Evolutionary conservation across 768 basidiomycete species (phyloP).

Genomic region (Dictyophora rubrovolvata): DNA sequence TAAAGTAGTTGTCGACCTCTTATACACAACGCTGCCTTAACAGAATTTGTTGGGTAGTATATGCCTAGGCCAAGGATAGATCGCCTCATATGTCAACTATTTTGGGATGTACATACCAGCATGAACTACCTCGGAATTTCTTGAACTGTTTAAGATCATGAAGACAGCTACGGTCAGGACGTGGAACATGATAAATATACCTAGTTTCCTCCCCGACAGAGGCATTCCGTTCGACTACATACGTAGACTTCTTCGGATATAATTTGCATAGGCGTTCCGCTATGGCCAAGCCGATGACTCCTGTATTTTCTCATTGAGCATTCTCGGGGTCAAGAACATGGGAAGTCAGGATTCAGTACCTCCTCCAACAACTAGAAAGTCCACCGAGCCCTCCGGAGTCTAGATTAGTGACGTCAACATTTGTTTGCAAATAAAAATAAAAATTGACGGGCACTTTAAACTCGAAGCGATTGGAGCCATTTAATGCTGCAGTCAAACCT

Average conservation of each 20-base stretch:
- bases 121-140: constrained; percentile 94
- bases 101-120: constrained; percentile 41
- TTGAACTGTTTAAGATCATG: constrained; percentile 43
- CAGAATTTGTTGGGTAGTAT: constrained; percentile 72
- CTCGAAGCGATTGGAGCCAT: constrained; percentile 44
- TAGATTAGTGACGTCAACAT: constrained; percentile 16
- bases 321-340: background rate
- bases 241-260: constrained; percentile 62
- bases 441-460: constrained; percentile 41
- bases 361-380: constrained; percentile 83
- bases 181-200: constrained; percentile 25
- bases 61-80: constrained; percentile 38
- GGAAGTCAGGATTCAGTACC: constrained; percentile 31
- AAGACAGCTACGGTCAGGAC: background rate
- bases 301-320: constrained; percentile 23
- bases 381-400: constrained; percentile 62
- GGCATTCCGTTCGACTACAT: constrained; percentile 68
- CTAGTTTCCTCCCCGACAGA: constrained; percentile 81
- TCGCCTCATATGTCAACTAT: constrained; percentile 11
- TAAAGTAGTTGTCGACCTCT: constrained; percentile 83
- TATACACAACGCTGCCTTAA: constrained; percentile 80
- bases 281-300: constrained; percentile 79
- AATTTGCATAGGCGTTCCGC: constrained; percentile 60
- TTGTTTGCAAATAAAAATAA: background rate
- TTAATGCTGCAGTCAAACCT: constrained; percentile 51